Evolutionary conservation across 495 filamentous ascomycete genomes (phyloP).

Genomic region (Podospora conica): DNA sequence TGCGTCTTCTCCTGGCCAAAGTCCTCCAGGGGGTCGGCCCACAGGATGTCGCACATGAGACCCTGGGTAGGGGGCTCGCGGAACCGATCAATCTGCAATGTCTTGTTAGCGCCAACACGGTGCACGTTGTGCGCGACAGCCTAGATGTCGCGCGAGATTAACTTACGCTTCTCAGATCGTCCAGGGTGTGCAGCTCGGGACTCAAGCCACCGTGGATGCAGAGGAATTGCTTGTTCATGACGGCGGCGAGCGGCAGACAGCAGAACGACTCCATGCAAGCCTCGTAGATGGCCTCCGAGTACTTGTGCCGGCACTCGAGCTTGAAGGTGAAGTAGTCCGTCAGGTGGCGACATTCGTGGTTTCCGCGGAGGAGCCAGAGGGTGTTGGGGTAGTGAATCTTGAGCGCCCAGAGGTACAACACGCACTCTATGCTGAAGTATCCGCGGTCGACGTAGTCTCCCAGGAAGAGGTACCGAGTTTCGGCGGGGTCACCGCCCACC

Average conservation of each 20-base stretch:
- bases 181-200: constrained; percentile 90
- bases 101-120: constrained; percentile 1
- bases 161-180: constrained; percentile 81
- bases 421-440: constrained; percentile 99
- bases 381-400: constrained; percentile 99
- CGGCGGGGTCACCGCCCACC: constrained; percentile 92
- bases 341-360: constrained; percentile 97
- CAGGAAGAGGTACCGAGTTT: constrained; percentile 93
- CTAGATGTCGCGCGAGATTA: neutral
- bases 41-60: constrained; percentile 97
- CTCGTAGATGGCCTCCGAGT: constrained; percentile 92
- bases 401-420: constrained; percentile 92
- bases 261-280: constrained; percentile 99
- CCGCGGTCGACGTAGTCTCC: constrained; percentile 97
- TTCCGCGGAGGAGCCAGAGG: constrained; percentile 92
- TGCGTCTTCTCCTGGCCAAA: constrained; percentile 98
- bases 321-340: constrained; percentile 99
- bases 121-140: neutral
- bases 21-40: constrained; percentile 98
- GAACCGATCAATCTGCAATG: constrained; percentile 85
- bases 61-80: constrained; percentile 95
- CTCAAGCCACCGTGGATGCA: constrained; percentile 97
- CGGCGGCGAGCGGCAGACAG: constrained; percentile 82
- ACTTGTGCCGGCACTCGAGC: constrained; percentile 98
- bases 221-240: constrained; percentile 99